Conservation (phyloP, 2,329 filamentous ascomycete genomes). For the Atkinsonella hypoxylon region DNA sequence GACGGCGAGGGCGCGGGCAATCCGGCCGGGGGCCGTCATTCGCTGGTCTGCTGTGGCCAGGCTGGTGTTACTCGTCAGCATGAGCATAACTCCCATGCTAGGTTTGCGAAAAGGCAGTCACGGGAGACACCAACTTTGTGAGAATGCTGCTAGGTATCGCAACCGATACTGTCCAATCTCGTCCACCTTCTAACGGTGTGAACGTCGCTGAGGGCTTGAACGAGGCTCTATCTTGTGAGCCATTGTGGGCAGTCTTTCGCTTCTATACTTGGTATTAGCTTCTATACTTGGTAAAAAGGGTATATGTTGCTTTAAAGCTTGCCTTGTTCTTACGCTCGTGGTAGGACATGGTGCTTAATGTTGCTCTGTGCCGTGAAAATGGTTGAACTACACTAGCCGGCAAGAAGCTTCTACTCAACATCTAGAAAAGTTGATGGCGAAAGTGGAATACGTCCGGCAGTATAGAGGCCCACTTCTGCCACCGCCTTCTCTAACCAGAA, state of each 20-base stretch:
- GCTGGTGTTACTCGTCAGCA: conserved; percentile 26
- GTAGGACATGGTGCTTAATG: conserved; percentile 17
- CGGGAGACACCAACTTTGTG: conserved; percentile 42
- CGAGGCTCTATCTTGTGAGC: conserved; percentile 30
- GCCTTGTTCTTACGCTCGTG: conserved; percentile 22
- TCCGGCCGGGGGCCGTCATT: conserved; percentile 58
- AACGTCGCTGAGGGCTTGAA: conserved; percentile 58
- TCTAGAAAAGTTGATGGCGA: conserved; percentile 12
- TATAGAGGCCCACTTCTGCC: conserved; percentile 7
- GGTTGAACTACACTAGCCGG: neutral
- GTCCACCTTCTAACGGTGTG: conserved; percentile 45
- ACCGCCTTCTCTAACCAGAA: conserved; percentile 11
- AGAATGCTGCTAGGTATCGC: conserved; percentile 71
- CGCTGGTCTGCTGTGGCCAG: conserved; percentile 64
- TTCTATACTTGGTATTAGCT: conserved; percentile 26
- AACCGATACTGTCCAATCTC: conserved; percentile 64
- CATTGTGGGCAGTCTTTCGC: conserved; percentile 34
- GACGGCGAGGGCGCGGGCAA: conserved; percentile 70
- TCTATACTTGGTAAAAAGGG: neutral
- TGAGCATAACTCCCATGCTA: too few species aligned
- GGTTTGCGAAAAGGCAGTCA: neutral
- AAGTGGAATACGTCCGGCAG: conserved; percentile 15
- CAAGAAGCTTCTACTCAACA: neutral
- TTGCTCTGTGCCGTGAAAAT: neutral
- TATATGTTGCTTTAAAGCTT: neutral